phyloP scores from a whole-genome alignment of 2,329 filamentous ascomycete genomes.

The Lizonia empirigonia region DNA sequence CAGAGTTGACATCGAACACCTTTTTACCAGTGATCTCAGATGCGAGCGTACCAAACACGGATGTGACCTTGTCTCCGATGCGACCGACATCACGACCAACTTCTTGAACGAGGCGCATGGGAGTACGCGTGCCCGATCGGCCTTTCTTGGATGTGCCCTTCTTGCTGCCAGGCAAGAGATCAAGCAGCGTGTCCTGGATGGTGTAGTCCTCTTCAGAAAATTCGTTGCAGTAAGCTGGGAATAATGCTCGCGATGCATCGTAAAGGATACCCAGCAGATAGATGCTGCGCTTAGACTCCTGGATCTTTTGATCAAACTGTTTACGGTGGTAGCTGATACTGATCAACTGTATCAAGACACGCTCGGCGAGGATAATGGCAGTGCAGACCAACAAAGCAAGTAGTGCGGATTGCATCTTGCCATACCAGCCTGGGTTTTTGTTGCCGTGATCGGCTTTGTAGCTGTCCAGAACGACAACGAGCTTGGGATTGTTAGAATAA shows the following conservation, averaged over 20 bases:
- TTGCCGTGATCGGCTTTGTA: background rate
- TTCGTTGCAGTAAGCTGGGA: slow-evolving; percentile 89
- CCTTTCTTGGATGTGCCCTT: slow-evolving; percentile 54
- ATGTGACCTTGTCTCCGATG: slow-evolving; percentile 90
- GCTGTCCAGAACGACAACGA: slow-evolving; percentile 1
- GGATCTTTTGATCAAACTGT: slow-evolving; percentile 81
- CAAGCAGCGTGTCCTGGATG: slow-evolving; percentile 72
- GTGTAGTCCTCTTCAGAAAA: slow-evolving; percentile 91
- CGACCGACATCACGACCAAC: slow-evolving; percentile 71
- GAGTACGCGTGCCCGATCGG: slow-evolving; percentile 69
- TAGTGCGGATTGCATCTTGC: slow-evolving; percentile 66
- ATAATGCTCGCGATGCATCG: slow-evolving; percentile 85
- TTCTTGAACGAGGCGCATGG: slow-evolving; percentile 75
- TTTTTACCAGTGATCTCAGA: slow-evolving; percentile 95
- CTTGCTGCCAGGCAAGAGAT: slow-evolving; percentile 67
- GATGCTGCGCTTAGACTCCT: slow-evolving; percentile 86
- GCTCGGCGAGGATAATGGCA: slow-evolving; percentile 75
- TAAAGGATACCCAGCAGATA: slow-evolving; percentile 83
- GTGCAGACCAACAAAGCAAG: slow-evolving; percentile 71
- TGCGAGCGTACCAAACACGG: slow-evolving; percentile 89
- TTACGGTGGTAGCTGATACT: slow-evolving; percentile 85
- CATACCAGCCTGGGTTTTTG: slow-evolving; percentile 55
- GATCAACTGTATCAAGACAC: slow-evolving; percentile 79
- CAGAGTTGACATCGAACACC: slow-evolving; percentile 89
- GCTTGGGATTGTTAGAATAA: slow-evolving; percentile 6